phyloP scores from a whole-genome alignment of 2,329 filamentous ascomycete genomes.

The Metarhizium rileyi region DNA sequence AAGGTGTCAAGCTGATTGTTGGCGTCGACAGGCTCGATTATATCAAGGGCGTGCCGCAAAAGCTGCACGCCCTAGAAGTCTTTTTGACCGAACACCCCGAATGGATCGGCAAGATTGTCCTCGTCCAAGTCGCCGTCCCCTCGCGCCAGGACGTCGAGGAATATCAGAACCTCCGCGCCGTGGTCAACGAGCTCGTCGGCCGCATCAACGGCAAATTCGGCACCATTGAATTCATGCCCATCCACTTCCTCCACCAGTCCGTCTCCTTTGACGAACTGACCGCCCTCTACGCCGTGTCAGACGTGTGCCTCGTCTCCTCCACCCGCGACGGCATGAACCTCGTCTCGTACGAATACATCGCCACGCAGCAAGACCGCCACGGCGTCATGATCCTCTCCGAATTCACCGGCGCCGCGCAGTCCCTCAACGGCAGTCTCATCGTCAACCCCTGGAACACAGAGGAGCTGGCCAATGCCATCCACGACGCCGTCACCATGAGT shows the following conservation, averaged over 20 bases:
- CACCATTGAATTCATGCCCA: constrained; percentile 97
- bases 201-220: constrained; percentile 96
- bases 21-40: constrained; percentile 96
- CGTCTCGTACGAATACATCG: constrained; percentile 97
- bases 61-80: constrained; percentile 90
- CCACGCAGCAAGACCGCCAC: constrained; percentile 80
- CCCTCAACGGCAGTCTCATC: constrained; percentile 83
- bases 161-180: constrained; percentile 89
- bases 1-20: constrained; percentile 92
- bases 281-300: constrained; percentile 83
- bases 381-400: constrained; percentile 93
- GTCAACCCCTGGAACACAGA: constrained; percentile 99
- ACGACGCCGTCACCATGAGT: constrained; percentile 95
- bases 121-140: constrained; percentile 92
- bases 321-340: constrained; percentile 99
- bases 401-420: constrained; percentile 92
- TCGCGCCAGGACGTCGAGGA: constrained; percentile 94
- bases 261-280: constrained; percentile 92
- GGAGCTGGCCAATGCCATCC: constrained; percentile 83
- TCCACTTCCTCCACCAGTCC: constrained; percentile 96
- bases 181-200: constrained; percentile 93
- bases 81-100: constrained; percentile 96
- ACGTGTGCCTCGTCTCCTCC: constrained; percentile 85
- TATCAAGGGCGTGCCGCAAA: constrained; percentile 98
- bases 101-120: constrained; percentile 94